Conservation (phyloP, 495 filamentous ascomycete species). For the Penicillium odoratum region DNA sequence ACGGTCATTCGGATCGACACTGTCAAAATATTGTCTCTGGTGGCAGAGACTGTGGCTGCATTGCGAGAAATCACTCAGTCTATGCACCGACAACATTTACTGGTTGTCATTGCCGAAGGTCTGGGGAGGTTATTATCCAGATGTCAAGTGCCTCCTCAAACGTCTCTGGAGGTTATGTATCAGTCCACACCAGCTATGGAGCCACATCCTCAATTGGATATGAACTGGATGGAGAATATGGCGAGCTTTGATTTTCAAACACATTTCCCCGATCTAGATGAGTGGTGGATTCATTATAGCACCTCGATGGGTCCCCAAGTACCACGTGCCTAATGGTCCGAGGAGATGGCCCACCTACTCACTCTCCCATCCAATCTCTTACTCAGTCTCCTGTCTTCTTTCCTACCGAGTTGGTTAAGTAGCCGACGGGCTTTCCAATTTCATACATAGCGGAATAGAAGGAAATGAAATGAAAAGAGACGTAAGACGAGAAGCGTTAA, state of each 20-base stretch:
- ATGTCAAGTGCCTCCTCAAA: slow-evolving; percentile 19
- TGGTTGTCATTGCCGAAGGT: slow-evolving; percentile 28
- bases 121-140: slow-evolving; percentile 22
- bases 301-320: slow-evolving; percentile 12
- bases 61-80: slow-evolving; percentile 24
- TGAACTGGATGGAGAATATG: slow-evolving; percentile 34
- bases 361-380: not conserved
- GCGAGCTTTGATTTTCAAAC: slow-evolving; percentile 34
- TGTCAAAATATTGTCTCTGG: slow-evolving; percentile 27
- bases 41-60: slow-evolving; percentile 27
- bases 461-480: no score
- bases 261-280: slow-evolving; percentile 26
- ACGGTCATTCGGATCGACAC: slow-evolving; percentile 28
- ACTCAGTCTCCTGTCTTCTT: no score
- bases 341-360: not conserved
- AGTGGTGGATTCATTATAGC: slow-evolving; percentile 30
- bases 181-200: slow-evolving; percentile 19
- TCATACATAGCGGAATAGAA: no score
- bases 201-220: slow-evolving; percentile 15
- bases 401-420: no score
- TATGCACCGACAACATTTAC: slow-evolving; percentile 32
- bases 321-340: not conserved
- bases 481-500: no score
- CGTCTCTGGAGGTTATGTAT: slow-evolving; percentile 6
- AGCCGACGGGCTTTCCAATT: no score